Percentiles rank a stretch among this genome's conserved stretches.
Conservation (phyloP, 495 filamentous ascomycete species). For the Tuber indicum region DNA sequence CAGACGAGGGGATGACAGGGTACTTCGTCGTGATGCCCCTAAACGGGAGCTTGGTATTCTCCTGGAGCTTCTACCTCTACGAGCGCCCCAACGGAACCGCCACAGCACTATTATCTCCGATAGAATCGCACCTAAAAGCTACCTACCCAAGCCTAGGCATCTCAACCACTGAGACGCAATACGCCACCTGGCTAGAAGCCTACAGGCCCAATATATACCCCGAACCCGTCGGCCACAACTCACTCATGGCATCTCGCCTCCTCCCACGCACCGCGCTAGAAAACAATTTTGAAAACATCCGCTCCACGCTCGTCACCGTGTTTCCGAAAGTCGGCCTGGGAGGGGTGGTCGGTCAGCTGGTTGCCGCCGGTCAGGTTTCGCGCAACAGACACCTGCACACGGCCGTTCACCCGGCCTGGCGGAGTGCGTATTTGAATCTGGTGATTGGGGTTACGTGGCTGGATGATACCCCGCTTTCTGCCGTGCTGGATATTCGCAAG, state of each 20-base stretch:
- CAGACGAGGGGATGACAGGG: conserved; percentile 47
- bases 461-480: conserved; percentile 49
- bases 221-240: not conserved
- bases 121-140: conserved; percentile 43
- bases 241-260: not conserved
- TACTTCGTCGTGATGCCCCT: conserved; percentile 47
- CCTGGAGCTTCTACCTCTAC: conserved; percentile 9
- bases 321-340: not conserved
- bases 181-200: not conserved
- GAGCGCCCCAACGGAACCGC: conserved; percentile 26
- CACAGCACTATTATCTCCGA: conserved; percentile 39
- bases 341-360: not conserved
- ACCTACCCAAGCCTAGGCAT: conserved; percentile 43
- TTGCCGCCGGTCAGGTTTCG: conserved; percentile 15
- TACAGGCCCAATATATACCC: not conserved
- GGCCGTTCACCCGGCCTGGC: conserved; percentile 15
- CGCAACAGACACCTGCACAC: not conserved
- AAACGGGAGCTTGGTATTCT: not conserved
- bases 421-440: conserved; percentile 1
- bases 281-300: not conserved
- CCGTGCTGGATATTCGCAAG: conserved; percentile 7
- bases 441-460: conserved; percentile 31
- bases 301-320: not conserved
- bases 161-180: conserved; percentile 36
- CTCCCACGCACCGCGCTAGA: not conserved